phyloP scores from a whole-genome alignment of 2,329 filamentous ascomycete species.

The Alternaria sp. region DNA sequence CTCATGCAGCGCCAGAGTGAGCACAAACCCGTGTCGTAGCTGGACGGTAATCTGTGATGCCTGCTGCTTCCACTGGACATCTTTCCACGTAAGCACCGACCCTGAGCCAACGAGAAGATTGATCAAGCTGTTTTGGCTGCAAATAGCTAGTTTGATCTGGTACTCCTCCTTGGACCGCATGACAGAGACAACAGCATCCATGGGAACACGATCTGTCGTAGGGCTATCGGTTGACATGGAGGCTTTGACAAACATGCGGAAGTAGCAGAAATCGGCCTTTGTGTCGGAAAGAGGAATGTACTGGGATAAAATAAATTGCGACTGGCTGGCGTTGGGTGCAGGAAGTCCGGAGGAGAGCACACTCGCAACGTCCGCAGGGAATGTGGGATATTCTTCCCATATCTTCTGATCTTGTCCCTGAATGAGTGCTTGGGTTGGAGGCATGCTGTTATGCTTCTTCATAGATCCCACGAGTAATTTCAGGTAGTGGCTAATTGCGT shows the following conservation, averaged over 20 bases:
- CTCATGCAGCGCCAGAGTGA: conserved; percentile 75
- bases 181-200: conserved; percentile 79
- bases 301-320: conserved; percentile 64
- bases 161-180: conserved; percentile 74
- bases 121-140: conserved; percentile 80
- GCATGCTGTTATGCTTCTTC: conserved; percentile 81
- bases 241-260: conserved; percentile 76
- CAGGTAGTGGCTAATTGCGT: conserved; percentile 69
- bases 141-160: conserved; percentile 74
- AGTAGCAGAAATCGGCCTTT: conserved; percentile 76
- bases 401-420: conserved; percentile 82
- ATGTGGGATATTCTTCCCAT: conserved; percentile 79
- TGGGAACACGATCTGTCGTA: conserved; percentile 71
- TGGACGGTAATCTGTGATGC: conserved; percentile 71
- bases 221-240: conserved; percentile 75
- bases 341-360: conserved; percentile 61
- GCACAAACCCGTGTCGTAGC: conserved; percentile 77
- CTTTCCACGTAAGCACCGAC: conserved; percentile 76
- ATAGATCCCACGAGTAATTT: conserved; percentile 81
- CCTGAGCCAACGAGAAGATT: conserved; percentile 76
- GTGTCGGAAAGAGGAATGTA: conserved; percentile 81
- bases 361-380: conserved; percentile 75
- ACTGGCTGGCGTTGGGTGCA: conserved; percentile 55
- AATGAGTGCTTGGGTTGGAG: conserved; percentile 69
- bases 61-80: conserved; percentile 80